Percentiles rank a stretch among this genome's conserved stretches.
Evolutionary conservation across 768 basidiomycete genomes (phyloP).

Genomic region (Filobasidium wieringae): DNA sequence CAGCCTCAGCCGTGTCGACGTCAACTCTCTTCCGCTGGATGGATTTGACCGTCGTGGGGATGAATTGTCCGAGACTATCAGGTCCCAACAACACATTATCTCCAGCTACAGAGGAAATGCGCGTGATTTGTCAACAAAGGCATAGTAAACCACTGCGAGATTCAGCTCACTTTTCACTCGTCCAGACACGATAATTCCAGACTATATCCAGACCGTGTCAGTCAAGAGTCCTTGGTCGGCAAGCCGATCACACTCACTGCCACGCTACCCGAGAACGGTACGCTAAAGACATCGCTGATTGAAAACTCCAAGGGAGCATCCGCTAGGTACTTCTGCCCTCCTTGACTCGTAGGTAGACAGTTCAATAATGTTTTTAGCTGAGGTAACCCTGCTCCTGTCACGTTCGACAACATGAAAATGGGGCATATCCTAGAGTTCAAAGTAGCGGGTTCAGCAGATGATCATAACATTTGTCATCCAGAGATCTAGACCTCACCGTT

Average conservation of each 20-base stretch:
- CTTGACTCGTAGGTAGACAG: slow-evolving; percentile 74
- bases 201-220: slow-evolving; percentile 1
- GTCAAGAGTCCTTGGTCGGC: neutral
- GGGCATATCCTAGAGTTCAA: slow-evolving; percentile 73
- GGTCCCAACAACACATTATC: slow-evolving; percentile 79
- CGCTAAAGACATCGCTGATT: slow-evolving; percentile 41
- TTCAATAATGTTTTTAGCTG: slow-evolving; percentile 82
- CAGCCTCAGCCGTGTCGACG: slow-evolving; percentile 77
- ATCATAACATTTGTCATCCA: neutral
- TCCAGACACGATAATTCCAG: slow-evolving; percentile 37
- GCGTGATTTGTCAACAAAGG: neutral
- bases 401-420: slow-evolving; percentile 83
- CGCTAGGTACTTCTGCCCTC: slow-evolving; percentile 63
- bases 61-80: slow-evolving; percentile 81
- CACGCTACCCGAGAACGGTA: slow-evolving; percentile 36
- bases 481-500: neutral
- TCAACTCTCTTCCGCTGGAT: slow-evolving; percentile 91
- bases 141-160: neutral
- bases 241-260: slow-evolving; percentile 19
- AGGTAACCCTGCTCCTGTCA: slow-evolving; percentile 83
- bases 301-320: slow-evolving; percentile 45
- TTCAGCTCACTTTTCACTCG: slow-evolving; percentile 21
- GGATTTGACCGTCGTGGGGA: slow-evolving; percentile 64
- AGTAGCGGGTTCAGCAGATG: neutral
- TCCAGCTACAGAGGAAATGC: slow-evolving; percentile 64